Evolutionary conservation across 2,329 filamentous ascomycete species (phyloP), one percentile per base, ranked within the genome.

Genomic region (Bipolaris oryzae): DNA sequence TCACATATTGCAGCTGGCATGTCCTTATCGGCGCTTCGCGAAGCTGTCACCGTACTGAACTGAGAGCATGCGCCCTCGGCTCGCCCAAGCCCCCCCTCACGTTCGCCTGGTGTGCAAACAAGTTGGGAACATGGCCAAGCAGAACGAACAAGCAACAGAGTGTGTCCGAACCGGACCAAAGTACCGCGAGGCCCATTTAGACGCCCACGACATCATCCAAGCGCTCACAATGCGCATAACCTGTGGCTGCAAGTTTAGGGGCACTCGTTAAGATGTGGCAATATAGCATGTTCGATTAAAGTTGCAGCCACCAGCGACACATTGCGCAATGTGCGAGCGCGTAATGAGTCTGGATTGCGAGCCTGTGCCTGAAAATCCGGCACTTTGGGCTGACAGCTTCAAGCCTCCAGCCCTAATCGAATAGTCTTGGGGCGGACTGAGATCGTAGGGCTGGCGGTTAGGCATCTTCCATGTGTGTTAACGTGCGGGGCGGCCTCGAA

Each of bases 381-480:
- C 56, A 60, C 44, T 53, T 60, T 61, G 61, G 60, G 50, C 25
- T 58, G 38, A 38, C 42, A 28, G 38, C 43, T 42, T 35, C 46
- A 55, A 46, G 23, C 21, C 41, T 35, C 46, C 58, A 46, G 23
- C 28, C 41, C 43, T 39, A 18, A 46, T 45, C 41, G 16, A 38
- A 46, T 44, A 16, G 28, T 25, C 43, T 43, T 46, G 53, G 52
- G 51, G 25, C 54, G 54, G 45, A 42, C 39, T 56, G 50, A 45
- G 45, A 59, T 52, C 35, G 60, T 66, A 70, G 64, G 68, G 67
- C 64, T 68, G 67, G 71, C 69, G 71, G 67, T 66, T 72, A 66
- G 51, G 62, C 60, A 65, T 55, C 57, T 42, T 51, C 53, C 51
- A 51, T 43, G 53, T 50, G 50, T 34, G 55, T 49, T 57, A 48